phyloP scores from a whole-genome alignment of 164 flowering plant species.

The Umbilicus rupestris region DNA sequence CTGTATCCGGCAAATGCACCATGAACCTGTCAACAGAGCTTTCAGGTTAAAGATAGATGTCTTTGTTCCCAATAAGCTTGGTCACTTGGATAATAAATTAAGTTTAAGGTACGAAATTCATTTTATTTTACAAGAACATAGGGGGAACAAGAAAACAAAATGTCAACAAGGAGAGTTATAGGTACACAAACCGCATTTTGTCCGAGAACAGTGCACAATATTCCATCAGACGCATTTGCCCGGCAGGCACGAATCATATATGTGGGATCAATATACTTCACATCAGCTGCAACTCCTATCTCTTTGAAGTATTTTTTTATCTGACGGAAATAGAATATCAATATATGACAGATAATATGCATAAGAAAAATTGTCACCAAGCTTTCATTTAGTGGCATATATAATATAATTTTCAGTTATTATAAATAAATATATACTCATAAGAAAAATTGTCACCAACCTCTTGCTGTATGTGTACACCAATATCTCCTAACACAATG shows the following conservation, averaged over 20 bases:
- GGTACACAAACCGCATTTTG: conserved; percentile 72
- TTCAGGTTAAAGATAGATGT: background rate
- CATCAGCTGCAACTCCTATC: conserved; percentile 57
- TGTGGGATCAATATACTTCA: conserved; percentile 90
- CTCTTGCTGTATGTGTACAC: conserved; percentile 86
- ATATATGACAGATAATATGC: background rate
- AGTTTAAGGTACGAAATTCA: too few species aligned
- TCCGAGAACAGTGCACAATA: conserved; percentile 76
- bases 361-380: background rate
- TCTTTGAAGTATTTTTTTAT: conserved; percentile 65
- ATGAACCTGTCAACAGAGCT: conserved; percentile 54
- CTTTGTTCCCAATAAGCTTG: too few species aligned
- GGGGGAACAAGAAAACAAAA: background rate
- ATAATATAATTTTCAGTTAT: background rate
- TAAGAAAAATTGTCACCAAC: conserved; percentile 24
- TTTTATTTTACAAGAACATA: too few species aligned
- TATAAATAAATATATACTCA: too few species aligned
- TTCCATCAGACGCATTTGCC: conserved; percentile 95
- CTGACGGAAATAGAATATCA: conserved; percentile 22
- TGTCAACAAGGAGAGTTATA: background rate
- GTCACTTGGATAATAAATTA: too few species aligned
- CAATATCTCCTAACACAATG: conserved; percentile 65
- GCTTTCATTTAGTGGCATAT: background rate
- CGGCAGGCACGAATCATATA: conserved; percentile 86
- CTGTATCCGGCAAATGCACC: conserved; percentile 95